These are phyloP conservation scores for Volvox reticuliferus DNA, from an alignment of 139 green algal genomes.

Conservation along the genomic window DNA sequence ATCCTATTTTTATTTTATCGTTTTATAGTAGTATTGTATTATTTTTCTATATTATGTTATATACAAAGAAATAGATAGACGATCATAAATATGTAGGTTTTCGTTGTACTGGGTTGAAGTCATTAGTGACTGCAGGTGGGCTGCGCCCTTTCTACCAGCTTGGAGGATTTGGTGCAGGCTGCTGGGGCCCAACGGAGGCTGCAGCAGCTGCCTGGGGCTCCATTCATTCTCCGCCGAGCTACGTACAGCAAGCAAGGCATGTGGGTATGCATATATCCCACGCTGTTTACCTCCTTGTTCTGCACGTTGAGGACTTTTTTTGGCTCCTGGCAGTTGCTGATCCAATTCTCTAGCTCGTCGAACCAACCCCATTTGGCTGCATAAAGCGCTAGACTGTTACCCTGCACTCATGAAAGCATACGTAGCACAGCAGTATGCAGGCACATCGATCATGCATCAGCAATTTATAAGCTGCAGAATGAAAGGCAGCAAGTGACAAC, in stretches of 20 bases:
- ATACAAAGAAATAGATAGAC: too few species aligned
- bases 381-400: constrained; percentile 35
- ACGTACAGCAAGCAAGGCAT: too few species aligned
- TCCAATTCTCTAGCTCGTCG: constrained; percentile 35
- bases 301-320: constrained; percentile 21
- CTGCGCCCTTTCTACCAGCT: too few species aligned
- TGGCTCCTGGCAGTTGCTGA: background rate
- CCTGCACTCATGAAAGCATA: background rate
- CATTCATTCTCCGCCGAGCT: background rate
- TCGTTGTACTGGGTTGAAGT: too few species aligned
- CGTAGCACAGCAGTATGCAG: background rate
- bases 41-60: too few species aligned
- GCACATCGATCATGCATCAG: background rate
- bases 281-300: constrained; percentile 1
- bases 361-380: constrained; percentile 57
- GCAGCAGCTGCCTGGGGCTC: background rate
- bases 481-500: background rate
- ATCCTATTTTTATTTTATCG: too few species aligned
- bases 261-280: too few species aligned
- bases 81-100: too few species aligned
- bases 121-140: background rate
- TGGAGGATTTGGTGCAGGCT: too few species aligned
- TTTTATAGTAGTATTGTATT: too few species aligned
- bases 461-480: background rate
- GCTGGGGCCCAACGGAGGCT: background rate